phyloP scores from a whole-genome alignment of 805 yeast genomes.

The Metschnikowia similis region DNA sequence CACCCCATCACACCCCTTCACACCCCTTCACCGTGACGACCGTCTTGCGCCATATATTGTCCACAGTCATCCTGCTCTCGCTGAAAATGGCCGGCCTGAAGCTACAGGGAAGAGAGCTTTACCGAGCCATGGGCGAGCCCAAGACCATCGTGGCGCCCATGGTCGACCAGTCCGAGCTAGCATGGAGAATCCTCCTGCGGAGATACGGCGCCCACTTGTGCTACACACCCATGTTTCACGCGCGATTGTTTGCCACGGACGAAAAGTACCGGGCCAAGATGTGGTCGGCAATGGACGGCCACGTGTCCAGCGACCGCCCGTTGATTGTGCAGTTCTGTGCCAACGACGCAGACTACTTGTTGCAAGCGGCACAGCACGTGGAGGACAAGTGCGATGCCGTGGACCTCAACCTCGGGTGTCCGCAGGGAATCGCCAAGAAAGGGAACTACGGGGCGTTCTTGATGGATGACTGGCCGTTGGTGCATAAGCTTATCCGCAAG shows the following conservation, averaged over 20 bases:
- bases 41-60: neutral
- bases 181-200: constrained; percentile 87
- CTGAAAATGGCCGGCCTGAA: constrained; percentile 18
- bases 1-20: no score
- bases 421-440: constrained; percentile 93
- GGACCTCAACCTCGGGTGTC: constrained; percentile 94
- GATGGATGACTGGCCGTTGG: constrained; percentile 95
- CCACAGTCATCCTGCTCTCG: neutral
- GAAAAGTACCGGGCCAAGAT: constrained; percentile 74
- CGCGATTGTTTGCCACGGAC: constrained; percentile 80
- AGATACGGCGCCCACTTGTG: constrained; percentile 89
- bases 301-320: constrained; percentile 67
- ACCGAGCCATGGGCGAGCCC: constrained; percentile 67
- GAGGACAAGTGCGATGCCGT: constrained; percentile 90
- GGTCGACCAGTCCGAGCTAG: constrained; percentile 96
- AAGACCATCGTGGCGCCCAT: constrained; percentile 91
- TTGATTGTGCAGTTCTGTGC: constrained; percentile 94
- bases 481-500: constrained; percentile 63
- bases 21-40: constrained; percentile 7
- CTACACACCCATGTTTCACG: constrained; percentile 97
- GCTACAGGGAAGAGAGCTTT: constrained; percentile 62
- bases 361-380: constrained; percentile 77
- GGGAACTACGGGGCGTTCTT: constrained; percentile 94
- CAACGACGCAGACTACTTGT: constrained; percentile 80
- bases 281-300: constrained; percentile 75